Evolutionary conservation across 2,329 filamentous ascomycete species (phyloP), one percentile per base, ranked within the genome.

Genomic region (Phialophora chinensis): DNA sequence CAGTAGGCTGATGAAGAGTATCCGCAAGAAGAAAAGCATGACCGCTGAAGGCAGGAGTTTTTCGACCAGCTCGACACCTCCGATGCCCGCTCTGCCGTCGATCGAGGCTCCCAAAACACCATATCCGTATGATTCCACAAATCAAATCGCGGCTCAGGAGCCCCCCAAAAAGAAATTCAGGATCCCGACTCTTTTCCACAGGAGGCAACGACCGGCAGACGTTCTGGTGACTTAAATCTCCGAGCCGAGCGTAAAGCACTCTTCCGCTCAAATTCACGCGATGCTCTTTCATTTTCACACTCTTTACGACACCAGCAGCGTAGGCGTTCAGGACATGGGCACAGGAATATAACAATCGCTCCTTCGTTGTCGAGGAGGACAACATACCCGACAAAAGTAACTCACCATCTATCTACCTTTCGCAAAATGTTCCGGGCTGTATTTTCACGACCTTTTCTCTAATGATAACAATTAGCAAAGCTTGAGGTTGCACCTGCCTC

Each of bases 11-110:
- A 68, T 69, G 60, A 71, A 69, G 58, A 68, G 61, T 11, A 65
- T 71, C 38, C 58, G 58, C 58, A 68, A 69, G 65, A 71, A 69
- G 64, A 69, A 71, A 56, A 70, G 67, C 57, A 63, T 63, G 31
- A 64, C 52, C 31, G 44, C 44, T 17, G 63, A 64, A 33, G 65
- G 31, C 8, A 66, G 63, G 53, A 68, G 38, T 25, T 50, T 61
- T 11, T 68, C 66, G 14, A 64, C 63, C 6, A 35, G 52, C 11
- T 58, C 63, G 8, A 54, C 50, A n/a, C 65, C 65, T 14, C 60
- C 63, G 12, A 12, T 66, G 29, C 56, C 68, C 20, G 49, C 60
- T 17, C 17, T 52, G 35, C 56, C 66, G 31, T 33, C 60, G n/a
- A n/a, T 50, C 27, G 12, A 31, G n/a, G 29, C 56, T 4, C 53